Evolutionary conservation across 1,139 yeast genomes (phyloP).

Genomic region (Suhomyces yuchorum): DNA sequence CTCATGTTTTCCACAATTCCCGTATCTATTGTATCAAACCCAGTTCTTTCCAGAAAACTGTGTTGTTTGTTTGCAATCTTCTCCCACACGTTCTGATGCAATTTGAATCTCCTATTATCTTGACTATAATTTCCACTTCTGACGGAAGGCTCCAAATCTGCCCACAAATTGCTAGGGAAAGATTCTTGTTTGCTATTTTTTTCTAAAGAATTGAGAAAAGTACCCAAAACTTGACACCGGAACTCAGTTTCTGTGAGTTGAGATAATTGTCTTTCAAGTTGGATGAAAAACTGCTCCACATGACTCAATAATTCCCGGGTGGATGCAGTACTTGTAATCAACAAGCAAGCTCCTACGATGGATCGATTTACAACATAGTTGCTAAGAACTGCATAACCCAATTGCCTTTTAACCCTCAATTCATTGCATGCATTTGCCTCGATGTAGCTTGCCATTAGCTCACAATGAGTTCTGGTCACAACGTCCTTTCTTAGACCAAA

Average conservation of each 20-base stretch:
- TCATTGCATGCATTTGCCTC: conserved; percentile 43
- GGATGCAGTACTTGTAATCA: conserved; percentile 43
- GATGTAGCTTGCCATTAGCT: conserved; percentile 47
- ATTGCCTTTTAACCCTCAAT: conserved; percentile 52
- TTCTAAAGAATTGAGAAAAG: conserved; percentile 34
- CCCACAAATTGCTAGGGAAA: conserved; percentile 26
- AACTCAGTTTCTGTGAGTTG: conserved; percentile 36
- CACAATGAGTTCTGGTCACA: conserved; percentile 38
- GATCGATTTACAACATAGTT: conserved; percentile 54
- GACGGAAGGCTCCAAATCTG: conserved; percentile 24
- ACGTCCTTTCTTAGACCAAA: conserved; percentile 48
- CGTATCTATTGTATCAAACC: conserved; percentile 39
- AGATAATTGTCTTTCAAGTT: conserved; percentile 33
- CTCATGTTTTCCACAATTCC: conserved; percentile 26
- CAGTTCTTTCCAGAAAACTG: conserved; percentile 33
- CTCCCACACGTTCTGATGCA: conserved; percentile 52
- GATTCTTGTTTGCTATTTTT: conserved; percentile 10
- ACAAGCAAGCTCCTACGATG: conserved; percentile 58
- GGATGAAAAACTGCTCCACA: conserved; percentile 48
- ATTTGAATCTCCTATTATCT: conserved; percentile 29
- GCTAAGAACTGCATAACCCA: conserved; percentile 51
- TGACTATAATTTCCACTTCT: conserved; percentile 30
- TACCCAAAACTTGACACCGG: conserved; percentile 29
- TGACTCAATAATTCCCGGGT: conserved; percentile 32
- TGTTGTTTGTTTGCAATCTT: conserved; percentile 48